A percentile compares a stretch with the other conserved stretches of the same genome.
Conservation (phyloP, 1,284 basidiomycete species). For the Chiua sp. region DNA sequence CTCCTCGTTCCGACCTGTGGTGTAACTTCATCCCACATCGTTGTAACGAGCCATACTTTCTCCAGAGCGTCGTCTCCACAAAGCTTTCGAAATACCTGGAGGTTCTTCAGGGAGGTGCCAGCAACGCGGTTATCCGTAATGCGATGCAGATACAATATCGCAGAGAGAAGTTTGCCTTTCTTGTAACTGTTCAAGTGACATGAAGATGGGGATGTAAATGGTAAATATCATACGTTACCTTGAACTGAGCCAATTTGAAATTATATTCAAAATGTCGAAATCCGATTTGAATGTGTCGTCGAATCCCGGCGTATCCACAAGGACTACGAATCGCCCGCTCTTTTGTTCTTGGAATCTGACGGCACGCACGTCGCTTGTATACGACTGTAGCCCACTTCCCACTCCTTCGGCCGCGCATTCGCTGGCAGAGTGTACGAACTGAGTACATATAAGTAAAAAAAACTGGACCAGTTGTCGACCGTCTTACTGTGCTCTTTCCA, state of each 20-base stretch:
- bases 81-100: slow-evolving; percentile 45
- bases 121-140: slow-evolving; percentile 53
- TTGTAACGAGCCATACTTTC: slow-evolving; percentile 47
- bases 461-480: not conserved
- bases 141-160: slow-evolving; percentile 54
- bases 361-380: slow-evolving; percentile 16
- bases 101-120: slow-evolving; percentile 46
- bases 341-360: slow-evolving; percentile 2
- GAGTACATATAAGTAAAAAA: not conserved
- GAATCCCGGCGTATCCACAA: slow-evolving; percentile 4
- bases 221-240: slow-evolving; percentile 1
- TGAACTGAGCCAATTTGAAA: slow-evolving; percentile 23
- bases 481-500: slow-evolving; percentile 1
- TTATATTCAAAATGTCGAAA: slow-evolving; percentile 22
- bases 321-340: not conserved
- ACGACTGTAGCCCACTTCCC: slow-evolving; percentile 20
- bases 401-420: slow-evolving; percentile 12
- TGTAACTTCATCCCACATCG: slow-evolving; percentile 33
- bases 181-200: slow-evolving; percentile 34
- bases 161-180: slow-evolving; percentile 38
- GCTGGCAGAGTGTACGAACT: slow-evolving; percentile 31
- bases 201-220: not conserved
- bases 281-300: slow-evolving; percentile 16
- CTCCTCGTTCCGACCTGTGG: slow-evolving; percentile 16
- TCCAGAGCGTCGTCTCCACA: slow-evolving; percentile 10